Conservation (phyloP, 2,329 filamentous ascomycete genomes). For the Calonectria montana region DNA sequence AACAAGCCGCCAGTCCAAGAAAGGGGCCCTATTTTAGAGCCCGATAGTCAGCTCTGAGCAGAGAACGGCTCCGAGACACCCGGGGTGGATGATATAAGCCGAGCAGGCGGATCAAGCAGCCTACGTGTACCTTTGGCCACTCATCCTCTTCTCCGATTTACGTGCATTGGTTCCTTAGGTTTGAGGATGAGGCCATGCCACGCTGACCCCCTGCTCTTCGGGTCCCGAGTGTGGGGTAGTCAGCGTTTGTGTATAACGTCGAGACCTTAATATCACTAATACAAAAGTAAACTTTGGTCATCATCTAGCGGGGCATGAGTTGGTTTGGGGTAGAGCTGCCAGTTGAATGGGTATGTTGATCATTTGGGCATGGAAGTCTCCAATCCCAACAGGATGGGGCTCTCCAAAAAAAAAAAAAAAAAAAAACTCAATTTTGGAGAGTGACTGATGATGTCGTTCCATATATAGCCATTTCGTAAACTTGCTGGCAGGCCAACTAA, state of each 20-base stretch:
- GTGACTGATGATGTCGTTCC: constrained; percentile 27
- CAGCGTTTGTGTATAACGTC: neutral
- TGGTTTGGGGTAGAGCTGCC: neutral
- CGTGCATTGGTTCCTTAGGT: constrained; percentile 19
- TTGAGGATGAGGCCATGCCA: constrained; percentile 15
- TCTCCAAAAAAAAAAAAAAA: constrained; percentile 18
- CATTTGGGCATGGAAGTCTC: constrained; percentile 17
- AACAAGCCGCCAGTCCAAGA: constrained; percentile 9
- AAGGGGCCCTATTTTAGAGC: constrained; percentile 13
- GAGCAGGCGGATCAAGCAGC: neutral
- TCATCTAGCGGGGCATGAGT: constrained; percentile 5
- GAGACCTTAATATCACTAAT: neutral
- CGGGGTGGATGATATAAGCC: constrained; percentile 15
- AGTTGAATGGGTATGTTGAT: constrained; percentile 5
- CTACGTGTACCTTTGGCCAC: constrained; percentile 6
- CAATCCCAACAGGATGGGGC: constrained; percentile 37
- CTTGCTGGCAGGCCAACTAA: neutral
- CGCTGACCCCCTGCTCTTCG: neutral
- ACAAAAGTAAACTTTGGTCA: neutral
- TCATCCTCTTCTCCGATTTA: constrained; percentile 12
- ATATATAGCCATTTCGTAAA: constrained; percentile 18
- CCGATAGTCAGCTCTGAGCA: neutral
- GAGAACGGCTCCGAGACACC: constrained; percentile 18
- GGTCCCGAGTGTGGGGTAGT: constrained; percentile 16
- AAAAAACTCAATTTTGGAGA: constrained; percentile 19